Evolutionary conservation across 2,329 filamentous ascomycete genomes (phyloP).

Genomic region (Sphaerulina vaccinii): DNA sequence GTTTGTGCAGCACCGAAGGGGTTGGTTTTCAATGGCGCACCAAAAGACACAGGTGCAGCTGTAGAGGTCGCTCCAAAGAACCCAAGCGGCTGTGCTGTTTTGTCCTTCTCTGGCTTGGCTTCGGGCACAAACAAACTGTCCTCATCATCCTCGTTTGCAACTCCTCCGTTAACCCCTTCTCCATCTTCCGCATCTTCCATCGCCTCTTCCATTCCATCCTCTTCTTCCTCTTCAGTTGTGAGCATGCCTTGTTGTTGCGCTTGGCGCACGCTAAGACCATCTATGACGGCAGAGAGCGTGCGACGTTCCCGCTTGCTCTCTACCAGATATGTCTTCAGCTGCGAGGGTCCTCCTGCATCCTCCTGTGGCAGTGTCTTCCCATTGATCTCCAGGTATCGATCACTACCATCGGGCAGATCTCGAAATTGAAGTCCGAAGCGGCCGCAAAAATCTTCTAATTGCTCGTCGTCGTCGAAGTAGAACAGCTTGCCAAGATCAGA

Average conservation of each 20-base stretch:
- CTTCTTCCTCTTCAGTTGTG: constrained; percentile 42
- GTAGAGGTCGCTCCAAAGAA: background rate
- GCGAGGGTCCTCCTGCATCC: constrained; percentile 39
- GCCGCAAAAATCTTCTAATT: constrained; percentile 56
- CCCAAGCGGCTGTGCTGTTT: too few species aligned
- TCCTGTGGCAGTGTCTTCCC: constrained; percentile 39
- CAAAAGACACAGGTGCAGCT: constrained; percentile 15
- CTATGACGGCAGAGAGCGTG: constrained; percentile 56
- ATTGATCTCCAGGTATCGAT: constrained; percentile 53
- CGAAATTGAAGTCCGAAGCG: constrained; percentile 54
- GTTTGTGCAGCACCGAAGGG: constrained; percentile 12
- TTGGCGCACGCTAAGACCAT: constrained; percentile 54
- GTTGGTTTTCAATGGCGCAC: constrained; percentile 12
- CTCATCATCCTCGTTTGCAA: constrained; percentile 35
- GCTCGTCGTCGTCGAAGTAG: constrained; percentile 55
- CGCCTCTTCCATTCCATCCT: constrained; percentile 35
- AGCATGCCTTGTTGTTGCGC: constrained; percentile 53
- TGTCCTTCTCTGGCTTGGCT: constrained; percentile 4
- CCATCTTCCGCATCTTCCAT: constrained; percentile 24
- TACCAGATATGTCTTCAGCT: constrained; percentile 47
- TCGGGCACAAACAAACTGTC: constrained; percentile 47
- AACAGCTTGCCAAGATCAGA: constrained; percentile 52
- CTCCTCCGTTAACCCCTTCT: constrained; percentile 8
- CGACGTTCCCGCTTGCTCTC: constrained; percentile 59
- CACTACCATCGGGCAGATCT: constrained; percentile 42